Conservation (phyloP, 2,329 filamentous ascomycete genomes). For the Alternaria sp. region DNA sequence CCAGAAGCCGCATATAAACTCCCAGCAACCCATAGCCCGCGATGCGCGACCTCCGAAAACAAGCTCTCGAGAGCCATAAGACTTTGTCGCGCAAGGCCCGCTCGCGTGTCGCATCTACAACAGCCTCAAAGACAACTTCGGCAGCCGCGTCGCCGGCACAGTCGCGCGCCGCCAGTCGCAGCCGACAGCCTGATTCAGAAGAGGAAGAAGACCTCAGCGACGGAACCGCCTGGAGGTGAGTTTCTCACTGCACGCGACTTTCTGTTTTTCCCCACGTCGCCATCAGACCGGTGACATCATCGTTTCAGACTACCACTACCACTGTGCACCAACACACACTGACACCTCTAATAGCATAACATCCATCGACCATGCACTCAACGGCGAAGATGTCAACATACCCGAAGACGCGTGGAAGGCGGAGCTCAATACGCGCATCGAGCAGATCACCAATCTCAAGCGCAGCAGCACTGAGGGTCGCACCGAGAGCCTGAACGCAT, state of each 20-base stretch:
- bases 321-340: slow-evolving; percentile 29
- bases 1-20: background rate
- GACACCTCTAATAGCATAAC: slow-evolving; percentile 59
- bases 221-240: slow-evolving; percentile 66
- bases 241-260: slow-evolving; percentile 20
- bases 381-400: slow-evolving; percentile 59
- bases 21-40: slow-evolving; percentile 9
- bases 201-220: slow-evolving; percentile 70
- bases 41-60: slow-evolving; percentile 72
- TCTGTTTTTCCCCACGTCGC: slow-evolving; percentile 22
- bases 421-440: slow-evolving; percentile 70
- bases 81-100: slow-evolving; percentile 74
- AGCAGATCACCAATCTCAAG: slow-evolving; percentile 79
- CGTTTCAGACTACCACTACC: slow-evolving; percentile 1
- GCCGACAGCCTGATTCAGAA: slow-evolving; percentile 67
- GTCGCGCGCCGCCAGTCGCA: slow-evolving; percentile 62
- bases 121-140: slow-evolving; percentile 67
- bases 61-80: slow-evolving; percentile 76
- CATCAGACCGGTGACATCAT: slow-evolving; percentile 40
- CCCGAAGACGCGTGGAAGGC: slow-evolving; percentile 66
- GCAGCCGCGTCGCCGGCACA: slow-evolving; percentile 65
- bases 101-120: slow-evolving; percentile 64
- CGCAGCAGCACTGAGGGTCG: slow-evolving; percentile 76
- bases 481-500: slow-evolving; percentile 69
- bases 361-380: slow-evolving; percentile 71